A percentile compares a stretch with the other conserved stretches of the same genome.
phyloP scores from a whole-genome alignment of 768 basidiomycete genomes.

The Podaxis sp. region DNA sequence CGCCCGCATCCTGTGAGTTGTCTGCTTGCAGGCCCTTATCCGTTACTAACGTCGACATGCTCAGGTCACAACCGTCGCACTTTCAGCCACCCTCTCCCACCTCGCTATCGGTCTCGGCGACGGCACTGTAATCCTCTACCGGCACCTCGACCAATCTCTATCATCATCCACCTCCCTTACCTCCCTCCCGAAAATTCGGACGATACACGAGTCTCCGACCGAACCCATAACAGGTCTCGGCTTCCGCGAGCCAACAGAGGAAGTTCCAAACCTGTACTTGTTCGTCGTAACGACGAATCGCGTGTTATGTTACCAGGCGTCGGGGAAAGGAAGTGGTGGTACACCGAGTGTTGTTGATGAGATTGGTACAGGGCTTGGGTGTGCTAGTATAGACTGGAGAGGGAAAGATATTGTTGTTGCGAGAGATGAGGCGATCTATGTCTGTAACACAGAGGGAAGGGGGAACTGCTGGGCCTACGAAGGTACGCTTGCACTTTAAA shows the following conservation, averaged over 20 bases:
- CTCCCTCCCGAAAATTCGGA: conserved; percentile 79
- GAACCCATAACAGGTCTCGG: conserved; percentile 94
- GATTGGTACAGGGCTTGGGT: conserved; percentile 79
- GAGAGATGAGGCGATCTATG: conserved; percentile 87
- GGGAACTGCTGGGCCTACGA: conserved; percentile 90
- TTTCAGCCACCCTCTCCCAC: conserved; percentile 74
- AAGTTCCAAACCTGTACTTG: conserved; percentile 49
- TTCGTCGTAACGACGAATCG: conserved; percentile 88
- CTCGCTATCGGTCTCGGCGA: conserved; percentile 93
- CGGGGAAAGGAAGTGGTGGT: conserved; percentile 66
- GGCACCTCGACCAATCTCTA: conserved; percentile 88
- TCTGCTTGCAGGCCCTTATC: not conserved
- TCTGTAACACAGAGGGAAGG: conserved; percentile 77
- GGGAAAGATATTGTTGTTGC: conserved; percentile 79
- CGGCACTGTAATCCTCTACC: conserved; percentile 87
- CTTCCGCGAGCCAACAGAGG: conserved; percentile 62
- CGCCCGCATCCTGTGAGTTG: conserved; percentile 70
- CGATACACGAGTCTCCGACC: conserved; percentile 75
- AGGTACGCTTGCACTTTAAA: conserved; percentile 40
- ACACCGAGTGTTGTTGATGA: conserved; percentile 76
- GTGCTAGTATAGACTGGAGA: conserved; percentile 75
- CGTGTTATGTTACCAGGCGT: conserved; percentile 71
- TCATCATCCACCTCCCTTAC: conserved; percentile 66
- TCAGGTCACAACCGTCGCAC: conserved; percentile 75
- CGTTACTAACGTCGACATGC: not conserved